Evolutionary conservation across 768 basidiomycete species (phyloP).

Genomic region (Mycena indigotica): DNA sequence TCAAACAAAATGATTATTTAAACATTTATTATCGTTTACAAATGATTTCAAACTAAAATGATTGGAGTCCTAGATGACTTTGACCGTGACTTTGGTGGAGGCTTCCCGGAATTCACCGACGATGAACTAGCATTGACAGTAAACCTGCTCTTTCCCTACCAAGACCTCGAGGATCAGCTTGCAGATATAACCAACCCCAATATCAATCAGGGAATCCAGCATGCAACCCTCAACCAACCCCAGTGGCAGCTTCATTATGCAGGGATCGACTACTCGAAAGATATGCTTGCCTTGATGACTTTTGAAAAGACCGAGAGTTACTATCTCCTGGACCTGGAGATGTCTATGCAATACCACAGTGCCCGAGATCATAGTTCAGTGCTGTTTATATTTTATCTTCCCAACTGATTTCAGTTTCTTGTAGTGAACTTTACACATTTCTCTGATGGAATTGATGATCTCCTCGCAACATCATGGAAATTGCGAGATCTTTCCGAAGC

Average conservation of each 20-base stretch:
- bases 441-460: not conserved
- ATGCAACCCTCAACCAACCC: not conserved
- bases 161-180: not conserved
- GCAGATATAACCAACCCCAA: not conserved
- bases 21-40: too few relatives aligned
- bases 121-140: not conserved
- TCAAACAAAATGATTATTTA: too few relatives aligned
- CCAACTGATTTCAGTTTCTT: too few relatives aligned
- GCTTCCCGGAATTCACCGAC: not conserved
- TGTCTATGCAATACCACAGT: not conserved
- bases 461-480: not conserved
- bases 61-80: too few relatives aligned
- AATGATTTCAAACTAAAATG: too few relatives aligned
- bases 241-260: not conserved
- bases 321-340: constrained; percentile 1
- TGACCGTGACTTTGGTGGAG: not conserved
- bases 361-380: too few relatives aligned
- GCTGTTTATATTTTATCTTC: too few relatives aligned
- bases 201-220: too few relatives aligned
- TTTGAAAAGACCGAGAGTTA: constrained; percentile 16
- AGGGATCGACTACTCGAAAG: not conserved
- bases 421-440: too few relatives aligned
- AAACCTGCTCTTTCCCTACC: not conserved
- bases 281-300: not conserved
- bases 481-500: not conserved